Conservation (phyloP, 2,329 filamentous ascomycete species). For the Verruconis gallopava region DNA sequence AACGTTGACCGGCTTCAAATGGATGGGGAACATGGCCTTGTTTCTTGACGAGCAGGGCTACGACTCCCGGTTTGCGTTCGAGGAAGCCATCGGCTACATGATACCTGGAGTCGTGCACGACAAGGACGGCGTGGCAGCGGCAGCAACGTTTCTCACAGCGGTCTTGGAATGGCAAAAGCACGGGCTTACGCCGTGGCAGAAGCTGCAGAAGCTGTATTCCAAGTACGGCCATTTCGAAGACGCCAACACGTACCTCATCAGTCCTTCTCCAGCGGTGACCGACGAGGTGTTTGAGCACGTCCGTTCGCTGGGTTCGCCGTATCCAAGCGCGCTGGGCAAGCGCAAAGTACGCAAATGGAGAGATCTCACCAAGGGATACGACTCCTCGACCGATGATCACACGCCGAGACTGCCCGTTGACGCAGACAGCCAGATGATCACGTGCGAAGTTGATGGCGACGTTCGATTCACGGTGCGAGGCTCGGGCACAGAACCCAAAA, state of each 20-base stretch:
- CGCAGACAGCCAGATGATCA: conserved; percentile 49
- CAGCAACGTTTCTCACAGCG: conserved; percentile 45
- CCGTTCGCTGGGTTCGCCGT: conserved; percentile 29
- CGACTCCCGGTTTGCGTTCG: conserved; percentile 44
- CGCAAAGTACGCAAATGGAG: conserved; percentile 45
- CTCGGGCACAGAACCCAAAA: conserved; percentile 54
- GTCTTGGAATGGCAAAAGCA: conserved; percentile 38
- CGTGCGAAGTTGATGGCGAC: conserved; percentile 41
- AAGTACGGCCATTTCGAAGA: conserved; percentile 49
- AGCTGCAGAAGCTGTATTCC: conserved; percentile 44
- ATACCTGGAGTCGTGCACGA: conserved; percentile 49
- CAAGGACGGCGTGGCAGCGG: conserved; percentile 51
- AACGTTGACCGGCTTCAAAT: conserved; percentile 55
- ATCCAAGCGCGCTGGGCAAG: conserved; percentile 35
- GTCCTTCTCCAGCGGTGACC: conserved; percentile 40
- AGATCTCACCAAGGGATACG: conserved; percentile 48
- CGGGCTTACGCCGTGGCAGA: conserved; percentile 40
- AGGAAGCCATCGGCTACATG: conserved; percentile 57
- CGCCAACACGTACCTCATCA: conserved; percentile 50
- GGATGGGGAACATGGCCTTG: conserved; percentile 49
- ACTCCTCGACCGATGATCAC: conserved; percentile 40
- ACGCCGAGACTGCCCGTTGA: conserved; percentile 44
- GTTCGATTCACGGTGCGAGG: conserved; percentile 47
- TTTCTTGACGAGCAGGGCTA: conserved; percentile 38
- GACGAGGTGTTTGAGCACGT: conserved; percentile 42